A percentile compares a stretch with the other conserved stretches of the same genome.
Conservation (phyloP, 768 basidiomycete species). For the Lentinula guzmanii region DNA sequence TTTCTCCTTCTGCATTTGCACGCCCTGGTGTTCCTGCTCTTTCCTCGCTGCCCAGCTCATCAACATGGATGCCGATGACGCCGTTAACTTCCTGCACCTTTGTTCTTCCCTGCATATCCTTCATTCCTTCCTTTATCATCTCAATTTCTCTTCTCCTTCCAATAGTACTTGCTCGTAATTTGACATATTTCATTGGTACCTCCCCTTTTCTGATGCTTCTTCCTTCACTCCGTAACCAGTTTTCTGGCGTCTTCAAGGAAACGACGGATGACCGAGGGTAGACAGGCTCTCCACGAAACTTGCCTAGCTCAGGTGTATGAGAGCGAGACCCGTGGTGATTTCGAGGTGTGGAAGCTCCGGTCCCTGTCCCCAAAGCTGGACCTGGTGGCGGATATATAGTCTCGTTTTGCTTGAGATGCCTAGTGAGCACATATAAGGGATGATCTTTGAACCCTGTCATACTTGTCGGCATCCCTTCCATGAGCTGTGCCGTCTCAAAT, state of each 20-base stretch:
- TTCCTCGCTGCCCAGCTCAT: neutral
- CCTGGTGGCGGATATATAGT: slow-evolving; percentile 69
- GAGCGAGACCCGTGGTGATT: neutral
- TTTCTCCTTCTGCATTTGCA: slow-evolving; percentile 31
- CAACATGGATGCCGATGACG: slow-evolving; percentile 6
- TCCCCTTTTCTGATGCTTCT: slow-evolving; percentile 63
- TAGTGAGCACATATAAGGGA: slow-evolving; percentile 79
- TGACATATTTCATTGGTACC: slow-evolving; percentile 88
- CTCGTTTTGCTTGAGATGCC: slow-evolving; percentile 86
- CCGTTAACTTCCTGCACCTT: slow-evolving; percentile 19
- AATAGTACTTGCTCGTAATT: slow-evolving; percentile 78
- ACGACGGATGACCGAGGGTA: slow-evolving; percentile 82
- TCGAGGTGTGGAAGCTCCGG: neutral
- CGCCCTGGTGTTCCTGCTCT: neutral
- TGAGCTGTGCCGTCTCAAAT: slow-evolving; percentile 66
- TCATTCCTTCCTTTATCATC: slow-evolving; percentile 35
- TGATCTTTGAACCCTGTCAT: slow-evolving; percentile 94
- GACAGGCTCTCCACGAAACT: slow-evolving; percentile 90
- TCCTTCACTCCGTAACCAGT: slow-evolving; percentile 86
- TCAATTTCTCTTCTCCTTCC: slow-evolving; percentile 65
- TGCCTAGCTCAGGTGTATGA: slow-evolving; percentile 66
- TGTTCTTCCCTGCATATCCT: slow-evolving; percentile 31
- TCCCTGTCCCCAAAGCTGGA: slow-evolving; percentile 1
- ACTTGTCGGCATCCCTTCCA: slow-evolving; percentile 90
- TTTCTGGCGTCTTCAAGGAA: slow-evolving; percentile 86